These are phyloP conservation scores for Usnea hakonensis DNA, from an alignment of 495 filamentous ascomycete species.

Conservation along the genomic window DNA sequence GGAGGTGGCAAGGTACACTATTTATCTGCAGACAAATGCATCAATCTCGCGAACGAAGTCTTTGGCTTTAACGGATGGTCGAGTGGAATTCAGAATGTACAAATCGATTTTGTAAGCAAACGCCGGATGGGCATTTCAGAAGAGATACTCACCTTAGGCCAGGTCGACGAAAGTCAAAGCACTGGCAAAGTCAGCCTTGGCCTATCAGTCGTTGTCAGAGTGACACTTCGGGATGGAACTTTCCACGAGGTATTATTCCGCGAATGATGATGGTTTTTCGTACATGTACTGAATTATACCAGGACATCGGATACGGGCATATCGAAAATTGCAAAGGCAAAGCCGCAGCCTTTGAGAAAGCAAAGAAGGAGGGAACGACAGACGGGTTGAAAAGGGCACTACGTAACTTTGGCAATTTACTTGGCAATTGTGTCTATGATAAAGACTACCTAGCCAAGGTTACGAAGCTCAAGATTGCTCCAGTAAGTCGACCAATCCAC, in stretches of 20 bases:
- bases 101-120: constrained; percentile 74
- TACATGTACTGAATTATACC: not conserved
- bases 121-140: not conserved
- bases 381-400: constrained; percentile 86
- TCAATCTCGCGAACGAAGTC: constrained; percentile 92
- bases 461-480: constrained; percentile 65
- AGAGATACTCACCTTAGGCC: not conserved
- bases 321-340: constrained; percentile 95
- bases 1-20: constrained; percentile 83
- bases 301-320: constrained; percentile 91
- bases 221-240: constrained; percentile 84
- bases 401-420: constrained; percentile 87
- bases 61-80: constrained; percentile 99
- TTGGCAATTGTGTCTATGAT: constrained; percentile 97
- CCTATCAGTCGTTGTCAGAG: constrained; percentile 77
- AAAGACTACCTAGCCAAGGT: constrained; percentile 84
- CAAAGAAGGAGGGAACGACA: constrained; percentile 95
- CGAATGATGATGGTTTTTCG: not conserved
- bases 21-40: constrained; percentile 85
- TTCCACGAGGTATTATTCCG: constrained; percentile 62
- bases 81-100: constrained; percentile 75
- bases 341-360: constrained; percentile 90
- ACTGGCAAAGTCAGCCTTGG: constrained; percentile 71
- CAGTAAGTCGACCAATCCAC: constrained; percentile 34
- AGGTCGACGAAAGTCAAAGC: constrained; percentile 56